Evolutionary conservation across 768 basidiomycete species (phyloP), one percentile per base, ranked within the genome.

Genomic region (Astraeus odoratus): DNA sequence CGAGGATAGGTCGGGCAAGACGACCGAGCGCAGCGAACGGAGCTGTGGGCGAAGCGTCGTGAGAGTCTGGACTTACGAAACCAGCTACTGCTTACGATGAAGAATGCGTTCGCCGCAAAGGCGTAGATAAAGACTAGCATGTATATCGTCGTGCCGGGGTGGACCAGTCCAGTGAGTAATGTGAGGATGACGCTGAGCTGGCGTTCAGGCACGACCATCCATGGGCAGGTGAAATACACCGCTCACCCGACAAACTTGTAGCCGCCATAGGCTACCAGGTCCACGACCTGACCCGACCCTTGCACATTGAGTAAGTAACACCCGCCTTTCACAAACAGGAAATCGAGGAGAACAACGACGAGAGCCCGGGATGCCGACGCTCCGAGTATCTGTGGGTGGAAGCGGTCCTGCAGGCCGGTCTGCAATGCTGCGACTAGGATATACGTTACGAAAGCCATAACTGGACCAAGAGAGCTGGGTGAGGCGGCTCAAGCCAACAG

Each of bases 191-290:
- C 89, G 1, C 93, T 94, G 49, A 6, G n/a, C 18, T n/a, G 24
- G 12, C 26, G 26, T 42, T n/a, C n/a, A 15, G 23, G 39, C 15
- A 18, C 12, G 25, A 15, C 16, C 29, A 23, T 10, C 18, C 1
- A 3, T 68, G 26, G 16, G 26, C 8, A 7, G 20, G 39, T 12
- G 37, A 13, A 18, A n/a, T 8, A 5, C 8, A 8, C 18, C 16
- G 39, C 81, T 23, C 51, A 92, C 91, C 91, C 95, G 23, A 97
- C 89, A 56, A 99, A 98, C 60, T 99, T 98, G 69, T 98, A 98
- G 0, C 96, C 95, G 4, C 85, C 87, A 59, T 97, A 98, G 0
- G 94, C 88, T 24, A 96, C 67, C 39, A 98, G 66, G 58, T 96
- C 92, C 4, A 86, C 74, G 19, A 88, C 76, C 37, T 87, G 84